Evolutionary conservation across 306 rosid genomes (phyloP), one percentile per base, ranked within the genome.

Genomic region (Begonia masoniana): DNA sequence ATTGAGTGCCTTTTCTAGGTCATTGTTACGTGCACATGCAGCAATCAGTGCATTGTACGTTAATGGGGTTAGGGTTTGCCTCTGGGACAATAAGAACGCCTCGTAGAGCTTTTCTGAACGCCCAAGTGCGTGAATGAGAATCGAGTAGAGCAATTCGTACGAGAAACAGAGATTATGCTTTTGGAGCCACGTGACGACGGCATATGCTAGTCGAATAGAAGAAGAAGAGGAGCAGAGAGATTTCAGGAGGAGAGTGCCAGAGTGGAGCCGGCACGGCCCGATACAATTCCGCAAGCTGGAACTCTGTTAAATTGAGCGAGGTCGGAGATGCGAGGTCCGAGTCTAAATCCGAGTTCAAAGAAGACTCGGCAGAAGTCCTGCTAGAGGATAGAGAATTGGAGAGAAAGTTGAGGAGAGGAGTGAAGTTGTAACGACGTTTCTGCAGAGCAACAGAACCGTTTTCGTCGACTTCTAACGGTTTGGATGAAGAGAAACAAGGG

Each of bases 101-200:
- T 88, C 95, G 71, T 84, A 84, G 42, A 88, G 97, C 56, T 84
- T 88, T 56, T 88, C 95, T 55, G 81, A 69, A 67, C 89, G 81
- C 8, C 94, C 94, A 10, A 88, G 95, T 13, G 95, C 97, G 83
- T 88, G 88, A 65, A 88, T 88, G 42, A 88, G 83, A 46, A 88
- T 88, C 8, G 97, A 88, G 65, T 84, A 88, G 31, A 88, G 84
- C 13, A 88, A 67, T 71, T 88, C 95, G 60, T 88, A 88, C 0
- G 97, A 84, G 81, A 77, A 88, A 58, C 97, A 88, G 41, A 88
- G 81, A 17, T 88, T 88, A 81, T 88, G 97, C 54, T 71, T 84
- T 47, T 82, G 81, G 16, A 88, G 87, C 97, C 97, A 84, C 7
- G 84, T 71, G 58, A 88, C 97, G 59, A 84, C 84, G 58, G 76